phyloP scores from a whole-genome alignment of 2,329 filamentous ascomycete genomes.

The Fusarium pseudoanthophilum region DNA sequence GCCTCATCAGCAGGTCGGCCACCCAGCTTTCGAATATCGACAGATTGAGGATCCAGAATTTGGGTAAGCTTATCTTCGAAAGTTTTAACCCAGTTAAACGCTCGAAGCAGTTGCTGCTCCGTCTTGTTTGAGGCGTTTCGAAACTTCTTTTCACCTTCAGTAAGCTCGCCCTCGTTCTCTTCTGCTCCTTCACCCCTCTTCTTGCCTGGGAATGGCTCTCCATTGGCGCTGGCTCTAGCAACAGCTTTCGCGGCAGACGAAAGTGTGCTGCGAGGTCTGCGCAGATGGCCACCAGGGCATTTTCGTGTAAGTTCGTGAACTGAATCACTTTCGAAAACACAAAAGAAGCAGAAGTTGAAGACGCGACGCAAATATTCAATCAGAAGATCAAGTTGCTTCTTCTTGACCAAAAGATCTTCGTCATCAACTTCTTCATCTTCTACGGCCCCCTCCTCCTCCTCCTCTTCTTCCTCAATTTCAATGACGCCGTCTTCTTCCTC shows the following conservation, averaged over 20 bases:
- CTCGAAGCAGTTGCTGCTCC: conserved; percentile 91
- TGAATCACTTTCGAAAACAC: conserved; percentile 97
- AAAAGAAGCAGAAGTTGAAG: conserved; percentile 99
- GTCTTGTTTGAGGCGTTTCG: conserved; percentile 77
- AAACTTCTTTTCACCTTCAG: conserved; percentile 75
- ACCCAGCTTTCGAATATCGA: conserved; percentile 89
- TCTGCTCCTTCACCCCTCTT: conserved; percentile 75
- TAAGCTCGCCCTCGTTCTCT: conserved; percentile 63
- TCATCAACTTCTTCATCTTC: conserved; percentile 91
- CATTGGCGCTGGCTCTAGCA: conserved; percentile 83
- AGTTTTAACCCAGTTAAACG: conserved; percentile 98
- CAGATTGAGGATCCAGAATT: conserved; percentile 88
- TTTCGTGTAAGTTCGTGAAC: conserved; percentile 95
- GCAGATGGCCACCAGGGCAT: conserved; percentile 96
- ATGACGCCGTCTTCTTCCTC: conserved; percentile 73
- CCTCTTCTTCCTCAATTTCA: conserved; percentile 78
- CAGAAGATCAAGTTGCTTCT: conserved; percentile 95
- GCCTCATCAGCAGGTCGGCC: conserved; percentile 89
- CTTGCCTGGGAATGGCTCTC: conserved; percentile 85
- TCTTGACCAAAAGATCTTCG: conserved; percentile 88
- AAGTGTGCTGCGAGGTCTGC: conserved; percentile 86
- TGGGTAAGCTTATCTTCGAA: conserved; percentile 97
- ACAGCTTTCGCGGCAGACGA: conserved; percentile 85
- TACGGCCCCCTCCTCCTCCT: conserved; percentile 81
- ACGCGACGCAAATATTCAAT: conserved; percentile 97